These are phyloP conservation scores for Warburgia ugandensis DNA, from an alignment of 164 flowering plant genomes.

Conservation along the genomic window DNA sequence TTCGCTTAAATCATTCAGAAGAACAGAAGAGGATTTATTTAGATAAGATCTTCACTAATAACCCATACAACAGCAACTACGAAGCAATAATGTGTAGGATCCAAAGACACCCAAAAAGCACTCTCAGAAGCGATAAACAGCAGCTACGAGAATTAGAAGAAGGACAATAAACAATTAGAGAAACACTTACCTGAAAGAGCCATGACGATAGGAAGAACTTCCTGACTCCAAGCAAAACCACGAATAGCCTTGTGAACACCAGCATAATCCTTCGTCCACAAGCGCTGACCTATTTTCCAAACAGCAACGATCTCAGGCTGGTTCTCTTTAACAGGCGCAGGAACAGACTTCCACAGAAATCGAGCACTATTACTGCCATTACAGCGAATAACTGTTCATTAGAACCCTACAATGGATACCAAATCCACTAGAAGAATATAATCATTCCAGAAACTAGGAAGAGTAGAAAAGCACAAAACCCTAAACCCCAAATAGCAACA, in stretches of 20 bases:
- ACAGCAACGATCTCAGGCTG: constrained; percentile 64
- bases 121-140: no score
- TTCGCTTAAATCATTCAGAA: no score
- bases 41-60: no score
- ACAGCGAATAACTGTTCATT: neutral
- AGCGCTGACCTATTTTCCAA: constrained; percentile 80
- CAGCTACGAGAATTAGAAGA: no score
- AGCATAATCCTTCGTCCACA: constrained; percentile 72
- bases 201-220: constrained; percentile 41
- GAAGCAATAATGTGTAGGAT: no score
- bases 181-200: constrained; percentile 66
- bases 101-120: no score
- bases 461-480: neutral
- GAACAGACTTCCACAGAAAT: constrained; percentile 84
- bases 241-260: constrained; percentile 78
- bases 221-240: constrained; percentile 72
- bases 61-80: no score
- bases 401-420: neutral
- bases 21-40: no score
- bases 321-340: constrained; percentile 51
- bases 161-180: no score
- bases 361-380: constrained; percentile 75
- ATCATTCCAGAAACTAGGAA: neutral
- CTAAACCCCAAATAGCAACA: neutral
- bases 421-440: neutral